A percentile compares a stretch with the other conserved stretches of the same genome.
These are phyloP conservation scores for Arthrobotrys sphaeroides DNA, from an alignment of 2,329 filamentous ascomycete species.

Conservation along the genomic window DNA sequence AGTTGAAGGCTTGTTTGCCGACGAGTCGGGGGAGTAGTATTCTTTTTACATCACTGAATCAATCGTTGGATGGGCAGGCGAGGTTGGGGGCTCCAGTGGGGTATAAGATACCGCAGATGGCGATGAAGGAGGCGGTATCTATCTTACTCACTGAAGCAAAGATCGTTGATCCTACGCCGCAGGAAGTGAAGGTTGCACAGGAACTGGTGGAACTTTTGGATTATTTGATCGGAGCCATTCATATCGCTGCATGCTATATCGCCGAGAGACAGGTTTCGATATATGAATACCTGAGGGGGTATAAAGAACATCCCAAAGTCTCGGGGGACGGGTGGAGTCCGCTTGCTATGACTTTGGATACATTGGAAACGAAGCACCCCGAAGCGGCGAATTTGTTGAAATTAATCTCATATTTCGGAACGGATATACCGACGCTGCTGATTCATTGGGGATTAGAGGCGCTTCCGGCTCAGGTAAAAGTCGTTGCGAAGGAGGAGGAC, in stretches of 20 bases:
- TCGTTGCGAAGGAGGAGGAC: constrained; percentile 56
- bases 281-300: constrained; percentile 67
- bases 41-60: constrained; percentile 75
- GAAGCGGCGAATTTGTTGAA: constrained; percentile 73
- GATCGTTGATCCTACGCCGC: constrained; percentile 67
- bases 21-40: constrained; percentile 71
- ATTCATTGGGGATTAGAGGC: constrained; percentile 60
- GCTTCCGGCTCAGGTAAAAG: constrained; percentile 42
- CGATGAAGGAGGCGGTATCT: constrained; percentile 68
- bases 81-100: constrained; percentile 56
- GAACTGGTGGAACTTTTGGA: constrained; percentile 73
- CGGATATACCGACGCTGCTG: constrained; percentile 73
- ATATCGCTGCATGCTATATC: constrained; percentile 66
- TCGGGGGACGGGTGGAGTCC: constrained; percentile 63
- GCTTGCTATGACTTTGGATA: constrained; percentile 65
- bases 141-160: constrained; percentile 72
- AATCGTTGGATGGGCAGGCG: constrained; percentile 62
- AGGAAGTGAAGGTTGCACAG: constrained; percentile 69
- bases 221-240: constrained; percentile 73
- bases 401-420: constrained; percentile 72
- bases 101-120: constrained; percentile 65
- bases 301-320: constrained; percentile 67
- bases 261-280: constrained; percentile 56
- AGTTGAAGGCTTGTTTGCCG: constrained; percentile 71
- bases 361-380: constrained; percentile 61